Conservation (phyloP, 257 asterid species). For the Petrea volubilis region DNA sequence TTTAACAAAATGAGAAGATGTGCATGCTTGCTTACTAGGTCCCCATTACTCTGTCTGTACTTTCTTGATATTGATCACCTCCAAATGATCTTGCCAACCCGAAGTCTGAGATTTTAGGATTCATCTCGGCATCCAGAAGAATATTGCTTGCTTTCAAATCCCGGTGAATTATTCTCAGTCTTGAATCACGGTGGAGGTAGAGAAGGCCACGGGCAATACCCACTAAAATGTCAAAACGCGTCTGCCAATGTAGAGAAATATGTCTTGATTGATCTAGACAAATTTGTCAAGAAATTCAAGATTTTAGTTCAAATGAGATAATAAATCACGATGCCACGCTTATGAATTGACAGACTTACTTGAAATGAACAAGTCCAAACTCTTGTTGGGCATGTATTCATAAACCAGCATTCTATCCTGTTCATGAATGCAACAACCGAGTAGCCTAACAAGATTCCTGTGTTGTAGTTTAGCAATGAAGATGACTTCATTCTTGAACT, state of each 20-base stretch:
- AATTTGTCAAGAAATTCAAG: not conserved
- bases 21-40: slow-evolving; percentile 41
- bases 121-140: slow-evolving; percentile 46
- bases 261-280: slow-evolving; percentile 25
- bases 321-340: not conserved
- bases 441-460: slow-evolving; percentile 45
- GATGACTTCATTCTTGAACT: slow-evolving; percentile 52
- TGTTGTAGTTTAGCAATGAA: too few species aligned
- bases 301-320: not conserved
- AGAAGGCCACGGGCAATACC: slow-evolving; percentile 56
- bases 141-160: slow-evolving; percentile 61
- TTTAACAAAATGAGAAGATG: not conserved
- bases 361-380: slow-evolving; percentile 39
- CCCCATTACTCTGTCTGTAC: slow-evolving; percentile 54
- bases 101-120: slow-evolving; percentile 58
- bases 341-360: slow-evolving; percentile 23
- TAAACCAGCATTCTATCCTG: slow-evolving; percentile 40
- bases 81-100: slow-evolving; percentile 63
- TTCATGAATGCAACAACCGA: slow-evolving; percentile 47
- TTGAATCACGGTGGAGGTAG: slow-evolving; percentile 58
- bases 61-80: slow-evolving; percentile 46
- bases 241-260: slow-evolving; percentile 30
- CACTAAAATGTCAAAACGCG: slow-evolving; percentile 44
- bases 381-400: too few species aligned
- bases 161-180: slow-evolving; percentile 55